A percentile compares a stretch with the other conserved stretches of the same genome.
These are phyloP conservation scores for Aureobasidium musti DNA, from an alignment of 2,329 filamentous ascomycete genomes.

Conservation along the genomic window DNA sequence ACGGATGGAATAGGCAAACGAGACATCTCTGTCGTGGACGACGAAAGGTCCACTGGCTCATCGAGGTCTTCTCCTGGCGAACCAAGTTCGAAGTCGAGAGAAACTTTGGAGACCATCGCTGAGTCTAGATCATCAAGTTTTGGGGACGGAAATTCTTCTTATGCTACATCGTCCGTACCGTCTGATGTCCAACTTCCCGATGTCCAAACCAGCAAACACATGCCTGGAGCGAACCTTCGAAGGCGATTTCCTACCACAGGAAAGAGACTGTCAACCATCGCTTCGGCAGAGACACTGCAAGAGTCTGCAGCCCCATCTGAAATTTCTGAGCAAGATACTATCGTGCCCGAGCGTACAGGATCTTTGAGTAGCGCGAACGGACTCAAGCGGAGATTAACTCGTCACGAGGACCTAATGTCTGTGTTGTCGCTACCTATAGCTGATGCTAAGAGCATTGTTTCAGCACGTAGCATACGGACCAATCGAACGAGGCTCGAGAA, in stretches of 20 bases:
- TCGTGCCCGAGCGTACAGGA: constrained; percentile 31
- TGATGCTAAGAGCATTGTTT: constrained; percentile 69
- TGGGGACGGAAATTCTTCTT: constrained; percentile 40
- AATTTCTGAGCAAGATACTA: constrained; percentile 33
- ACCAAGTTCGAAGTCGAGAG: not conserved
- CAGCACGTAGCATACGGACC: constrained; percentile 75
- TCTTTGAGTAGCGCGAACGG: constrained; percentile 36
- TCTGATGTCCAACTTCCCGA: constrained; percentile 40
- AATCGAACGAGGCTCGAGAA: constrained; percentile 66
- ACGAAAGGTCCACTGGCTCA: not conserved
- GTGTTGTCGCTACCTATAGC: constrained; percentile 73
- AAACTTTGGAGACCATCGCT: constrained; percentile 33
- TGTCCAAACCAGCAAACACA: constrained; percentile 37
- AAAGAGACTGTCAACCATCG: constrained; percentile 61
- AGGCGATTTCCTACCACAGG: constrained; percentile 54
- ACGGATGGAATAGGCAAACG: not conserved
- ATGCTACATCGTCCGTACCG: constrained; percentile 42
- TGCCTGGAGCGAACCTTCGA: constrained; percentile 29
- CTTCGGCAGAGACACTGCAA: constrained; percentile 57
- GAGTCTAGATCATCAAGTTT: constrained; percentile 27
- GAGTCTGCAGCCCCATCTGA: constrained; percentile 37
- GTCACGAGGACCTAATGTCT: constrained; percentile 91
- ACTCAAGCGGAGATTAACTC: constrained; percentile 77
- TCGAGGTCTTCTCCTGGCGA: not conserved
- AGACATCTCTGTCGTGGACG: not conserved